Evolutionary conservation across 371 early-diverging fungal species (phyloP).

Genomic region (Batkoa obscura): DNA sequence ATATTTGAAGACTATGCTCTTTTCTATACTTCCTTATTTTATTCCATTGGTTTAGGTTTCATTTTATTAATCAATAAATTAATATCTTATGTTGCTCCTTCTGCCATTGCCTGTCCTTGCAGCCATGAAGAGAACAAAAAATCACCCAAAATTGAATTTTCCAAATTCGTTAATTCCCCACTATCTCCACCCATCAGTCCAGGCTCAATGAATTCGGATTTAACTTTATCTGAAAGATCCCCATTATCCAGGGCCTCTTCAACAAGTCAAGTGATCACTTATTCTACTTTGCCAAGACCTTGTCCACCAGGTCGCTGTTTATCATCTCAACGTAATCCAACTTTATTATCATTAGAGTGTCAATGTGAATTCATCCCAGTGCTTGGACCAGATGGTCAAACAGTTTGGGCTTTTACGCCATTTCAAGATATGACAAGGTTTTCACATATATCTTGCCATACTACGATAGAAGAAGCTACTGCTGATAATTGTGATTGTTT

Average conservation of each 20-base stretch:
- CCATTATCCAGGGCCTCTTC: no score
- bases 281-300: no score
- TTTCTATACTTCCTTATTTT: slow-evolving; percentile 1
- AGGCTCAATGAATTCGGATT: neutral
- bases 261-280: no score
- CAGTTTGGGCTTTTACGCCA: neutral
- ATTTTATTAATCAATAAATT: slow-evolving; percentile 3
- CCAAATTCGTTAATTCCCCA: no score
- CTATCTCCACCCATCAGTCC: neutral
- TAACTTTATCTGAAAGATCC: neutral
- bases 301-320: no score
- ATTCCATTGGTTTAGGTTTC: slow-evolving; percentile 6
- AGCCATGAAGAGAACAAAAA: neutral
- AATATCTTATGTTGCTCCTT: neutral
- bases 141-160: no score
- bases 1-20: slow-evolving; percentile 3
- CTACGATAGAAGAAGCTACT: neutral
- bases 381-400: neutral
- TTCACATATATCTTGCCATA: neutral
- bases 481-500: neutral
- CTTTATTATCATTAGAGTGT: no score
- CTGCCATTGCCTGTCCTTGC: neutral
- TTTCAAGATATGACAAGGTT: neutral
- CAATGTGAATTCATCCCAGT: neutral
- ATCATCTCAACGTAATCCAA: no score